Percentiles rank a stretch among this genome's conserved stretches.
Evolutionary conservation across 2,329 filamentous ascomycete genomes (phyloP).

Genomic region (Sarocladium brachiariae): DNA sequence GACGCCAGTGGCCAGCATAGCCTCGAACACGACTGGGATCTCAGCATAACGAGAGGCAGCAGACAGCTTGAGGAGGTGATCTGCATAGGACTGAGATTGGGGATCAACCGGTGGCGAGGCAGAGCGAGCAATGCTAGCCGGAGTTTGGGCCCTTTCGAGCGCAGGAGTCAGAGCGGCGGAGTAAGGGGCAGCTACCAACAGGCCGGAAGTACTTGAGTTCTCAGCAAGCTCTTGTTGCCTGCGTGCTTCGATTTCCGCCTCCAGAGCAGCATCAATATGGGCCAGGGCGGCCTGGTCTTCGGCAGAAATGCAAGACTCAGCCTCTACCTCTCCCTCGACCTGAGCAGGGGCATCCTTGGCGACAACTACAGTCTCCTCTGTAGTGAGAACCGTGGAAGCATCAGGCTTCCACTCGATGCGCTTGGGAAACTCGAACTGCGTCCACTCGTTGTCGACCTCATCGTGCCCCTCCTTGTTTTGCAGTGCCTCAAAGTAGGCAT

Average conservation of each 20-base stretch:
- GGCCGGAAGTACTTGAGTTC: slow-evolving; percentile 30
- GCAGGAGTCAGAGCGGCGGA: slow-evolving; percentile 35
- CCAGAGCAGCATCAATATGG: slow-evolving; percentile 78
- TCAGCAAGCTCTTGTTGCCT: slow-evolving; percentile 37
- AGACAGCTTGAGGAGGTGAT: slow-evolving; percentile 70
- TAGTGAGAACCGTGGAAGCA: slow-evolving; percentile 48
- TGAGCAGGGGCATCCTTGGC: slow-evolving; percentile 23
- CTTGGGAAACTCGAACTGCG: slow-evolving; percentile 82
- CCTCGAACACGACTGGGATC: slow-evolving; percentile 85
- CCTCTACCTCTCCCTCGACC: slow-evolving; percentile 27
- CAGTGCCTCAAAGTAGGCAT: slow-evolving; percentile 87
- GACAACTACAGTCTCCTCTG: slow-evolving; percentile 44
- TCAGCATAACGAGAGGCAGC: slow-evolving; percentile 70
- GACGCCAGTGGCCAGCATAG: slow-evolving; percentile 76
- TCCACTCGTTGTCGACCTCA: slow-evolving; percentile 74
- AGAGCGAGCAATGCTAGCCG: slow-evolving; percentile 44
- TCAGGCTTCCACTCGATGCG: slow-evolving; percentile 81
- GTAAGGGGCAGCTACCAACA: slow-evolving; percentile 31
- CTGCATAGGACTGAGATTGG: slow-evolving; percentile 65
- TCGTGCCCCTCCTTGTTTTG: slow-evolving; percentile 64
- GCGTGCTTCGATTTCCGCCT: slow-evolving; percentile 63
- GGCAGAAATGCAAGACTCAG: slow-evolving; percentile 30
- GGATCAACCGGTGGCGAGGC: slow-evolving; percentile 55
- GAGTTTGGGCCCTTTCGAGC: slow-evolving; percentile 33
- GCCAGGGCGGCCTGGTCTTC: slow-evolving; percentile 58